These are phyloP conservation scores for Plasmodium berghei DNA, from an alignment of 169 alveolate species.

Conservation along the genomic window DNA sequence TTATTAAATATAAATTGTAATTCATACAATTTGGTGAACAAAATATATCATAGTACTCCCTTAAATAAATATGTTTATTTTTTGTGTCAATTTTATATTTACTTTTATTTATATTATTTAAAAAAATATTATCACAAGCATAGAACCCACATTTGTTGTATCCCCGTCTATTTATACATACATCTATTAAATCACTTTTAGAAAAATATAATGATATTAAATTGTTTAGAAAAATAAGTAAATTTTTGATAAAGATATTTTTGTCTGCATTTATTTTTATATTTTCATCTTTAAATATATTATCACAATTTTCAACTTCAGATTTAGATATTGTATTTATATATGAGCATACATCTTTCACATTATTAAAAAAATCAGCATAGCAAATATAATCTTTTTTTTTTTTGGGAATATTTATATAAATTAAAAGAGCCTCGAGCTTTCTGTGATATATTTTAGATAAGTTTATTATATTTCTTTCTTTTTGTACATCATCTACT, in stretches of 20 bases:
- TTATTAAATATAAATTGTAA: constrained; percentile 26
- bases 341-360: constrained; percentile 15
- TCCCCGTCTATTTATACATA: constrained; percentile 60
- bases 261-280: constrained; percentile 22
- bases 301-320: constrained; percentile 7
- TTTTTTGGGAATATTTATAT: constrained; percentile 49
- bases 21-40: constrained; percentile 75
- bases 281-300: neutral
- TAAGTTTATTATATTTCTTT: constrained; percentile 13
- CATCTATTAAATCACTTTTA: constrained; percentile 38
- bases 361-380: constrained; percentile 30
- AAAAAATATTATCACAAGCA: constrained; percentile 65
- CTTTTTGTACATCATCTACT: neutral
- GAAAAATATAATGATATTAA: constrained; percentile 35
- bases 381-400: constrained; percentile 6
- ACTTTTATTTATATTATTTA: constrained; percentile 40
- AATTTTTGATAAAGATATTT: constrained; percentile 33
- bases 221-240: constrained; percentile 35
- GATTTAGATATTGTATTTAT: constrained; percentile 25
- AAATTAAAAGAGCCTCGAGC: constrained; percentile 38
- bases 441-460: constrained; percentile 48
- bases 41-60: constrained; percentile 61
- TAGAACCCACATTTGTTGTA: constrained; percentile 73
- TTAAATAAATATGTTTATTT: constrained; percentile 33
- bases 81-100: constrained; percentile 46